Evolutionary conservation across 2,329 filamentous ascomycete species (phyloP).

Genomic region (Microthyrium microscopicum): DNA sequence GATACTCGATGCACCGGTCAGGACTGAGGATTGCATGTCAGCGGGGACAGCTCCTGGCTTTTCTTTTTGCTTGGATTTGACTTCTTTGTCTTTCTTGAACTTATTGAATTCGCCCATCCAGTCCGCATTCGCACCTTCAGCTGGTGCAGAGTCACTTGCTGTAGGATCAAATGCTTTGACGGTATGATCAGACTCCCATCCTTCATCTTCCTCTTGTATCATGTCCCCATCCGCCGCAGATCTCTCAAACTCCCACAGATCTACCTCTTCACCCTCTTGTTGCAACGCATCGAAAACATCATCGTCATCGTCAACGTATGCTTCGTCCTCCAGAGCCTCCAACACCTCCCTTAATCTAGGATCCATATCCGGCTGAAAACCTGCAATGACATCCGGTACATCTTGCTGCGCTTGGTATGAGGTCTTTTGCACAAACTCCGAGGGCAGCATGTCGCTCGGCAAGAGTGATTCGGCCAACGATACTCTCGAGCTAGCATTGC

Average conservation of each 20-base stretch:
- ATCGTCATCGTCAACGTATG: constrained; percentile 73
- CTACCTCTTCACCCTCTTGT: constrained; percentile 53
- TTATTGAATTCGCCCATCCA: constrained; percentile 90
- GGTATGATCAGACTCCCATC: constrained; percentile 91
- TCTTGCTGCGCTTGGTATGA: constrained; percentile 86
- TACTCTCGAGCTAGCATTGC: constrained; percentile 20
- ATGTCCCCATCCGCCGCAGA: constrained; percentile 26
- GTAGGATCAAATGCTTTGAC: constrained; percentile 39
- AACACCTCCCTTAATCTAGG: constrained; percentile 77
- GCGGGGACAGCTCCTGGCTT: constrained; percentile 33
- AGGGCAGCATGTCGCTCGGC: constrained; percentile 60
- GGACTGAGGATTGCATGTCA: constrained; percentile 51
- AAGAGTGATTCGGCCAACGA: constrained; percentile 35
- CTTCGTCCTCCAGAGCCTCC: constrained; percentile 88
- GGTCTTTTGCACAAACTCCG: constrained; percentile 44
- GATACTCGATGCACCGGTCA: constrained; percentile 53
- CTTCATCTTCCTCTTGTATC: constrained; percentile 48
- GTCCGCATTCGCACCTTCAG: constrained; percentile 44
- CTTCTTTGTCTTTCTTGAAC: constrained; percentile 61
- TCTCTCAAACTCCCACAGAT: constrained; percentile 65
- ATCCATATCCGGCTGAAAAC: constrained; percentile 97
- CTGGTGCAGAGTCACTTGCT: constrained; percentile 16
- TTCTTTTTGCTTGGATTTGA: constrained; percentile 18
- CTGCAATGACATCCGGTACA: constrained; percentile 75
- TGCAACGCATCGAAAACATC: constrained; percentile 66